Evolutionary conservation across 1,284 basidiomycete genomes (phyloP).

Genomic region (Papiliotrema nemorosa): DNA sequence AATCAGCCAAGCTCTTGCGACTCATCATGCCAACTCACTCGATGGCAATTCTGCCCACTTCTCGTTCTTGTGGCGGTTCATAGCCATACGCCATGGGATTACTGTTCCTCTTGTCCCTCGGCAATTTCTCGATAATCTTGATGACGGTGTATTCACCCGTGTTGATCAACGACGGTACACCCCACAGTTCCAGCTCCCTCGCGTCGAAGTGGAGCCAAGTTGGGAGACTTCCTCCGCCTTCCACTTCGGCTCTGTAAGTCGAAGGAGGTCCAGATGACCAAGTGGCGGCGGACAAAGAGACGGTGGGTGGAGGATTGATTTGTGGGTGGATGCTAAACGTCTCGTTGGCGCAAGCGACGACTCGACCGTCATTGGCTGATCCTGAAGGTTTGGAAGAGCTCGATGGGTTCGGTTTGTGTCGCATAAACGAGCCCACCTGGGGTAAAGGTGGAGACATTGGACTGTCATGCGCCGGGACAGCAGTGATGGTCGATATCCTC

Average conservation of each 20-base stretch:
- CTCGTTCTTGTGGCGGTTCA: constrained; percentile 36
- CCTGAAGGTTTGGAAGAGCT: constrained; percentile 5
- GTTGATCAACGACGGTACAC: constrained; percentile 33
- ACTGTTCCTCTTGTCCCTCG: constrained; percentile 32
- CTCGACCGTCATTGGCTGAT: constrained; percentile 28
- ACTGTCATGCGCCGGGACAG: constrained; percentile 24
- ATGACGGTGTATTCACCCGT: constrained; percentile 30
- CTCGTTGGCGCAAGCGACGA: constrained; percentile 39
- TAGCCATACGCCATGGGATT: constrained; percentile 41
- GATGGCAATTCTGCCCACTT: constrained; percentile 38
- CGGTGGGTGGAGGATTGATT: constrained; percentile 43
- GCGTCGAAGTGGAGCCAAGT: constrained; percentile 46
- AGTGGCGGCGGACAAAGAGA: constrained; percentile 42
- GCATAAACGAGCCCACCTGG: constrained; percentile 36
- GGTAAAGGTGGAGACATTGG: constrained; percentile 44
- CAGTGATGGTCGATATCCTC: constrained; percentile 33
- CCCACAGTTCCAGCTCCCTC: constrained; percentile 46
- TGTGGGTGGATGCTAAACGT: constrained; percentile 47
- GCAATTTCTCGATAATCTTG: constrained; percentile 38
- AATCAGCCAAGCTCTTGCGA: constrained; percentile 3
- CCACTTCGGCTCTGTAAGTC: constrained; percentile 41
- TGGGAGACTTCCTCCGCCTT: constrained; percentile 32
- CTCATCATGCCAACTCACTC: constrained; percentile 28
- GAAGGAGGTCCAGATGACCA: constrained; percentile 43
- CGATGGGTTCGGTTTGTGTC: constrained; percentile 14